A percentile compares a stretch with the other conserved stretches of the same genome.
Conservation (phyloP, 2,329 filamentous ascomycete genomes). For the Didymella arachidicola region DNA sequence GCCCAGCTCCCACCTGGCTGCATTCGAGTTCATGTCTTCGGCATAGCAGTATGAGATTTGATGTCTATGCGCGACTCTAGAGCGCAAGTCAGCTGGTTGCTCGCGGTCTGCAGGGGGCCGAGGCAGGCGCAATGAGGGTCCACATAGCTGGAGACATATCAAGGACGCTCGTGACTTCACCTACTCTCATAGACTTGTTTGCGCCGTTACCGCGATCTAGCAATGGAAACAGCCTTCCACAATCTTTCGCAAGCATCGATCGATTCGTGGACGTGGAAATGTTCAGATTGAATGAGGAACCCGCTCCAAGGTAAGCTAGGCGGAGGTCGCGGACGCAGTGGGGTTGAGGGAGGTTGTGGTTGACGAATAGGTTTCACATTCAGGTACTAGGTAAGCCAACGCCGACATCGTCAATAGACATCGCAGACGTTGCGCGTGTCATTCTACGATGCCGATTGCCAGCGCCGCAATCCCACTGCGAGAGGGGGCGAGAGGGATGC, state of each 20-base stretch:
- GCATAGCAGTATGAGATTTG: slow-evolving; percentile 43
- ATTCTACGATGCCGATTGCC: slow-evolving; percentile 26
- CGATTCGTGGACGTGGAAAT: not conserved
- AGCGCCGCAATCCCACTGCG: slow-evolving; percentile 31
- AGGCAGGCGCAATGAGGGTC: slow-evolving; percentile 17
- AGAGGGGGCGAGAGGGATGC: slow-evolving; percentile 37
- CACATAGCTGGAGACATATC: slow-evolving; percentile 24
- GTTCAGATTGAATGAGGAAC: slow-evolving; percentile 1
- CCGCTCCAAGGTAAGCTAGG: slow-evolving; percentile 13
- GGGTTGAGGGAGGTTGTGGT: slow-evolving; percentile 33
- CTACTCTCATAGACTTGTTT: slow-evolving; percentile 48
- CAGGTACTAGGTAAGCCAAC: slow-evolving; percentile 30
- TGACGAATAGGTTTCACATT: slow-evolving; percentile 36
- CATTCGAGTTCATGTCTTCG: slow-evolving; percentile 50
- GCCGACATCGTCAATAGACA: slow-evolving; percentile 16
- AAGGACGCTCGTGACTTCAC: slow-evolving; percentile 39
- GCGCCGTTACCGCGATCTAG: slow-evolving; percentile 28
- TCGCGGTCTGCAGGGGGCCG: slow-evolving; percentile 1
- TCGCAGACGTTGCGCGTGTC: slow-evolving; percentile 26
- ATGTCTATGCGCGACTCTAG: slow-evolving; percentile 32
- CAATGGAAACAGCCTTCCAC: slow-evolving; percentile 22
- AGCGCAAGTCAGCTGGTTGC: slow-evolving; percentile 35
- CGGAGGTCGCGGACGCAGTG: slow-evolving; percentile 37
- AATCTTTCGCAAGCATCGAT: slow-evolving; percentile 19
- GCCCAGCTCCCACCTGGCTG: slow-evolving; percentile 44